Percentiles rank a stretch among this genome's conserved stretches.
These are phyloP conservation scores for Rhodotorula sp. DNA, from an alignment of 1,284 basidiomycete species.

Conservation along the genomic window DNA sequence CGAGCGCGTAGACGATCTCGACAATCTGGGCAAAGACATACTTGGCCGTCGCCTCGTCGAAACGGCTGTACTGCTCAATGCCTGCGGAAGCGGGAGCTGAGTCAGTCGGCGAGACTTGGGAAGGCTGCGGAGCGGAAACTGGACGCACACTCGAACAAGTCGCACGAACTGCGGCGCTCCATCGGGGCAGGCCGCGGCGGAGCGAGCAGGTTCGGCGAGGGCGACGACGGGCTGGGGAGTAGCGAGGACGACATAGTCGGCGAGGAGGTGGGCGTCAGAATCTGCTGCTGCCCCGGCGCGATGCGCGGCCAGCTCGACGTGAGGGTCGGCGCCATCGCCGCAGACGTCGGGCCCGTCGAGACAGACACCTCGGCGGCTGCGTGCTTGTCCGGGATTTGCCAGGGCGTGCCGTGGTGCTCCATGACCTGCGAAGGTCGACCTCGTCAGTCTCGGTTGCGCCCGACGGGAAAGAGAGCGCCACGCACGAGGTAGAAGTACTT, in stretches of 20 bases:
- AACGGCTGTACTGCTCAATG: slow-evolving; percentile 80
- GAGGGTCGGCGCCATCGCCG: slow-evolving; percentile 20
- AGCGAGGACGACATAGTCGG: slow-evolving; percentile 16
- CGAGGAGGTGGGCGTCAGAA: slow-evolving; percentile 31
- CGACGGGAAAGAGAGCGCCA: slow-evolving; percentile 23
- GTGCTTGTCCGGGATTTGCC: slow-evolving; percentile 54
- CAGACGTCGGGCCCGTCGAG: slow-evolving; percentile 20
- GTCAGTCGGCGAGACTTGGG: background rate
- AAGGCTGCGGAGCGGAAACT: background rate
- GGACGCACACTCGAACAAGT: slow-evolving; percentile 77
- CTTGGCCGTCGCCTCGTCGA: slow-evolving; percentile 75
- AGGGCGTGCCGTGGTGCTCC: slow-evolving; percentile 86
- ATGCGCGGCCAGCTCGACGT: slow-evolving; percentile 9
- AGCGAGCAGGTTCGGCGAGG: slow-evolving; percentile 16
- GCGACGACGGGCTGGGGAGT: slow-evolving; percentile 44
- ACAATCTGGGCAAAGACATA: slow-evolving; percentile 85
- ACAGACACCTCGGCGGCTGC: background rate
- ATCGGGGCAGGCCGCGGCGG: slow-evolving; percentile 57
- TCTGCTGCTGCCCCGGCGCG: background rate
- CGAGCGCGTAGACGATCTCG: slow-evolving; percentile 77
- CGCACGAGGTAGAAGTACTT: slow-evolving; percentile 82
- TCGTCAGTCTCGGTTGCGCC: background rate
- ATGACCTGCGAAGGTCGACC: slow-evolving; percentile 66
- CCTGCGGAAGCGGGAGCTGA: background rate
- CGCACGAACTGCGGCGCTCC: slow-evolving; percentile 75